phyloP scores from a whole-genome alignment of 768 basidiomycete genomes.

The Suillus luteus region DNA sequence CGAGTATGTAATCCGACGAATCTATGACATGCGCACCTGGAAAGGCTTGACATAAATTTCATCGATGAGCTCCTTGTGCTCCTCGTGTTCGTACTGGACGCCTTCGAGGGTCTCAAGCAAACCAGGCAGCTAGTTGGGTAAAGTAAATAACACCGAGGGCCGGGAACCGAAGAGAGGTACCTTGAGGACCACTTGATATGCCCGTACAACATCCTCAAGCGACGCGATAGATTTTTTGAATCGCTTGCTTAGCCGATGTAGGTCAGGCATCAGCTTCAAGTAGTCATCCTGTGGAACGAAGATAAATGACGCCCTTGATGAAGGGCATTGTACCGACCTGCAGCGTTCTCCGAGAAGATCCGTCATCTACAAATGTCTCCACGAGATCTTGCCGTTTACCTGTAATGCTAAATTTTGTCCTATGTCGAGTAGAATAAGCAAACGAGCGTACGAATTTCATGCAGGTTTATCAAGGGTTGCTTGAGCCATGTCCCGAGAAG shows the following conservation, averaged over 20 bases:
- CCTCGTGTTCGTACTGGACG: conserved; percentile 45
- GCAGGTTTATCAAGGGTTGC: conserved; percentile 91
- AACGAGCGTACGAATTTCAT: conserved; percentile 73
- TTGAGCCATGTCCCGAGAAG: conserved; percentile 91
- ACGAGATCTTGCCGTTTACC: conserved; percentile 88
- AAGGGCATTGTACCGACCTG: conserved; percentile 50
- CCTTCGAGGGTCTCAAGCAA: conserved; percentile 66
- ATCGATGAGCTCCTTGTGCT: conserved; percentile 57
- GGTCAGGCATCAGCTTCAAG: conserved; percentile 90
- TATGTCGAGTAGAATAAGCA: conserved; percentile 7
- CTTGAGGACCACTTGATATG: conserved; percentile 91
- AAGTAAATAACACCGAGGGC: not conserved
- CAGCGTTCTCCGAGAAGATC: conserved; percentile 65
- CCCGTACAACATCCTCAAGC: conserved; percentile 92
- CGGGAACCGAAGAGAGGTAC: conserved; percentile 37
- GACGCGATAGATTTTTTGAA: conserved; percentile 84
- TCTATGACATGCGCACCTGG: conserved; percentile 44
- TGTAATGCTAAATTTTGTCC: conserved; percentile 29
- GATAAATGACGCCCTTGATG: conserved; percentile 2
- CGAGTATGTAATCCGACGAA: not conserved
- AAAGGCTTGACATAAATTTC: conserved; percentile 67
- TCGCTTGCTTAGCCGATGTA: conserved; percentile 87
- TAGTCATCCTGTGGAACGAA: conserved; percentile 67
- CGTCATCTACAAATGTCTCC: conserved; percentile 81
- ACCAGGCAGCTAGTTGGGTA: conserved; percentile 63